Conservation (phyloP, 345 rosid species). For the Hibiscus syriacus region DNA sequence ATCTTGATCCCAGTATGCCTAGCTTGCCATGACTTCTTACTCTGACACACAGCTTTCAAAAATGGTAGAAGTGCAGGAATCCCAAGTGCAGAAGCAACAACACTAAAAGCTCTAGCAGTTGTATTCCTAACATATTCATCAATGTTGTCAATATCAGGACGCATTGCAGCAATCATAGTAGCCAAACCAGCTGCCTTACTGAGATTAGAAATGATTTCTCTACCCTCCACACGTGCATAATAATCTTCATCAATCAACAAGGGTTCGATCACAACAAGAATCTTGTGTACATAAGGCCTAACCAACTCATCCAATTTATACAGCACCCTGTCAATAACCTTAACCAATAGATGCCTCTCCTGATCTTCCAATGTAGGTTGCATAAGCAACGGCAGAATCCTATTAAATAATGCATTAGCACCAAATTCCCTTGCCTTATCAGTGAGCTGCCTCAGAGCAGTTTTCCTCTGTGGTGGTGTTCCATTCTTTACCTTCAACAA, state of each 20-base stretch:
- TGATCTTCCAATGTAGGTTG: constrained; percentile 98
- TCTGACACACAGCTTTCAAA: constrained; percentile 97
- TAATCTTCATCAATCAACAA: constrained; percentile 97
- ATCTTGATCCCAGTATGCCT: constrained; percentile 99
- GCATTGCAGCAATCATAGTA: constrained; percentile 99
- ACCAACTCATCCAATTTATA: constrained; percentile 96
- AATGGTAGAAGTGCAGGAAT: constrained; percentile 61
- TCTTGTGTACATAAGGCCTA: constrained; percentile 92
- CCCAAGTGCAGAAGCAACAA: constrained; percentile 87
- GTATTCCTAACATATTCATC: constrained; percentile 99
- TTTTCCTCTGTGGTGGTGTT: constrained; percentile 96
- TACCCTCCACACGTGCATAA: constrained; percentile 99
- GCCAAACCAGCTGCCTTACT: constrained; percentile 99
- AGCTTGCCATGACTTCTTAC: constrained; percentile 99
- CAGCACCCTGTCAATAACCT: constrained; percentile 90
- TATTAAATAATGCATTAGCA: constrained; percentile 89
- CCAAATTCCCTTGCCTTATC: constrained; percentile 98
- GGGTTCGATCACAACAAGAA: constrained; percentile 98
- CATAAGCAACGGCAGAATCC: constrained; percentile 90
- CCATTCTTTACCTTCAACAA: constrained; percentile 96
- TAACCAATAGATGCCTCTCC: constrained; percentile 97
- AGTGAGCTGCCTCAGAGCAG: constrained; percentile 91
- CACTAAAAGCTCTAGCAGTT: constrained; percentile 99
- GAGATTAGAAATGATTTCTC: constrained; percentile 95
- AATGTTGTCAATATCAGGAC: constrained; percentile 95